Percentiles rank a stretch among this genome's conserved stretches.
Evolutionary conservation across 2,329 filamentous ascomycete genomes (phyloP).

Genomic region (Sarocladium strictum): DNA sequence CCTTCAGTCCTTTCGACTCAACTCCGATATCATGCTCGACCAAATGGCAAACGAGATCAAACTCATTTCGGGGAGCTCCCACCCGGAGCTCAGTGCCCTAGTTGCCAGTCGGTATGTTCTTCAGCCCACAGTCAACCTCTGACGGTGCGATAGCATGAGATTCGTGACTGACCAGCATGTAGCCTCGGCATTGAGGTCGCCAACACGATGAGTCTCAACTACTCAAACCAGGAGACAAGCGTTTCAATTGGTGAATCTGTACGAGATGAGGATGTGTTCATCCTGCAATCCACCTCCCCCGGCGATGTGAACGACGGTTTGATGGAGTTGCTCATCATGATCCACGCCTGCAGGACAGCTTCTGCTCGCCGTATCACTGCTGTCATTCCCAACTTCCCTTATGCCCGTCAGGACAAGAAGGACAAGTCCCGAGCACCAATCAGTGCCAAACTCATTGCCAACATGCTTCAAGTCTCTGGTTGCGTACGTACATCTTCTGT

Average conservation of each 20-base stretch:
- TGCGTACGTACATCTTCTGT: conserved; percentile 39
- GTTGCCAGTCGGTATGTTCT: conserved; percentile 36
- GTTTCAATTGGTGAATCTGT: conserved; percentile 96
- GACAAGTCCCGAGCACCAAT: conserved; percentile 92
- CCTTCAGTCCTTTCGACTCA: background rate
- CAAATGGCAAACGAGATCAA: conserved; percentile 50
- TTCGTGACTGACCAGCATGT: conserved; percentile 18
- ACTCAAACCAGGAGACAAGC: conserved; percentile 81
- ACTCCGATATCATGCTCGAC: conserved; percentile 25
- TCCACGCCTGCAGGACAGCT: conserved; percentile 74
- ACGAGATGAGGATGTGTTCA: conserved; percentile 96
- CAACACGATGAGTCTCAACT: conserved; percentile 75
- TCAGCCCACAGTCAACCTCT: background rate
- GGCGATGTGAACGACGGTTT: conserved; percentile 97
- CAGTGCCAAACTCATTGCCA: conserved; percentile 90
- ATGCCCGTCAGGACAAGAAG: conserved; percentile 96
- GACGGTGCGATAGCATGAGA: conserved; percentile 8
- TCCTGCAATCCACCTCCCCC: conserved; percentile 88
- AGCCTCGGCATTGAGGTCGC: conserved; percentile 73
- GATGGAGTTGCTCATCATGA: conserved; percentile 98
- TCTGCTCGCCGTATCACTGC: conserved; percentile 85
- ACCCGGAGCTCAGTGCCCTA: conserved; percentile 40
- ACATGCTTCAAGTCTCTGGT: conserved; percentile 93
- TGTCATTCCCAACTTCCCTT: conserved; percentile 93
- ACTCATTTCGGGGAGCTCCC: conserved; percentile 43